A percentile compares a stretch with the other conserved stretches of the same genome.
These are phyloP conservation scores for Arctium minus DNA, from an alignment of 129 eudicot genomes.

Conservation along the genomic window DNA sequence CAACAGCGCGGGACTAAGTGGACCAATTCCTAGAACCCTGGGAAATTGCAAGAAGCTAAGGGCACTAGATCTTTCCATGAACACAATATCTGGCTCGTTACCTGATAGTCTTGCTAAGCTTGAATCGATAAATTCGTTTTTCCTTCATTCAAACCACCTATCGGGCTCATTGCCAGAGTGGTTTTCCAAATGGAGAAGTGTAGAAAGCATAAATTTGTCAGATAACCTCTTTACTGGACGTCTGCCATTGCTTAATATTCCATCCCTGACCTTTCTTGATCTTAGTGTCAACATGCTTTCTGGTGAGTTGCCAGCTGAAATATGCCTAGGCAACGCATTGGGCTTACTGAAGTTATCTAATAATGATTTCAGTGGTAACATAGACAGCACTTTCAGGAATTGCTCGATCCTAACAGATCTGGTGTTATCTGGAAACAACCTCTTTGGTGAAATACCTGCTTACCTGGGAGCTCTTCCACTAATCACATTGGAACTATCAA, in stretches of 20 bases:
- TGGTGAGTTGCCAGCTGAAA: conserved; percentile 51
- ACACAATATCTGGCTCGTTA: conserved; percentile 60
- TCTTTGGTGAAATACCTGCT: conserved; percentile 67
- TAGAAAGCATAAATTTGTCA: conserved; percentile 45
- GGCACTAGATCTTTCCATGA: conserved; percentile 54
- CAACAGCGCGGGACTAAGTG: conserved; percentile 56
- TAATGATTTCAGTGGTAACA: conserved; percentile 67
- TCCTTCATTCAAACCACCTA: conserved; percentile 54
- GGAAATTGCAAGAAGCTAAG: conserved; percentile 78
- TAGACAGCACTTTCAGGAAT: conserved; percentile 46
- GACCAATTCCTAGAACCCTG: conserved; percentile 58
- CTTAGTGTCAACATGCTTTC: conserved; percentile 61
- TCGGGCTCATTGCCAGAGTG: conserved; percentile 68
- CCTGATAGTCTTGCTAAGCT: conserved; percentile 61
- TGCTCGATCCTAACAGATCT: conserved; percentile 58
- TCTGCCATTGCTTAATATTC: conserved; percentile 56
- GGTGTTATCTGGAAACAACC: conserved; percentile 64
- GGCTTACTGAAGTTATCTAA: conserved; percentile 40
- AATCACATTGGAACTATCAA: conserved; percentile 61
- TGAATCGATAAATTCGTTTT: conserved; percentile 53
- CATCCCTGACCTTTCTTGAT: conserved; percentile 48
- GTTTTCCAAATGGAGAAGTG: conserved; percentile 73
- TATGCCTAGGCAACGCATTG: conserved; percentile 48
- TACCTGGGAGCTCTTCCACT: conserved; percentile 77
- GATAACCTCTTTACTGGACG: conserved; percentile 57